Evolutionary conservation across 345 rosid species (phyloP), one percentile per base, ranked within the genome.

Genomic region (Durio zibethinus): DNA sequence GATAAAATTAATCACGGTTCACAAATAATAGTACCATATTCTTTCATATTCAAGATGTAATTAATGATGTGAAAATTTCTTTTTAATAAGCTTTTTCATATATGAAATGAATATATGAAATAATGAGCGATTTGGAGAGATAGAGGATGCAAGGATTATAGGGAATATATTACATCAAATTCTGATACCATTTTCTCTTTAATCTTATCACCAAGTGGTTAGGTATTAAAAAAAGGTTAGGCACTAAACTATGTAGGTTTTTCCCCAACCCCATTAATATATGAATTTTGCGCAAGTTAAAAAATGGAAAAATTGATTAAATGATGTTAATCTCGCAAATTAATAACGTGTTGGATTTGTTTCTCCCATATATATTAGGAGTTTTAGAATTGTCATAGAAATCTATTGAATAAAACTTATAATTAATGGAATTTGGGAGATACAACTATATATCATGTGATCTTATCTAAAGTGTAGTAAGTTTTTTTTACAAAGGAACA

Each of bases 211-310:
- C 50, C 50, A n/a, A 66, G 71, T 65, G 48, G 50, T n/a, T 66
- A 66, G 71, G 52, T 38, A 38, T 38, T 4, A 38, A 7, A 60
- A 61, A 31, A 16, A 38, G 70, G 18, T 11, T 36, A 36, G 50
- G 7, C 50, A 66, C 71, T 66, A 66, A n/a, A 31, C 16, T 66
- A 40, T 40, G 33, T 65, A 40, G 50, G 50, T 27, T 66, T 40
- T 66, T 5, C 71, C 71, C 71, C 71, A 40, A 66, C 9, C 50
- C 71, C 71, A 40, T 40, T 66, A 65, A n/a, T n/a, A 65, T 40
- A 10, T 33, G 43, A 63, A 33, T 18, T 27, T 27, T 59, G 20
- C 53, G 20, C 53, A 48, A 48, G 20, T 48, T 48, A 27, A 59
- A 23, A 29, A 12, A 59, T 3, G 35, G 63, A 59, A 59, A 1